Evolutionary conservation across 257 asterid species (phyloP), one percentile per base, ranked within the genome.

Genomic region (Nicotiana noctiflora): DNA sequence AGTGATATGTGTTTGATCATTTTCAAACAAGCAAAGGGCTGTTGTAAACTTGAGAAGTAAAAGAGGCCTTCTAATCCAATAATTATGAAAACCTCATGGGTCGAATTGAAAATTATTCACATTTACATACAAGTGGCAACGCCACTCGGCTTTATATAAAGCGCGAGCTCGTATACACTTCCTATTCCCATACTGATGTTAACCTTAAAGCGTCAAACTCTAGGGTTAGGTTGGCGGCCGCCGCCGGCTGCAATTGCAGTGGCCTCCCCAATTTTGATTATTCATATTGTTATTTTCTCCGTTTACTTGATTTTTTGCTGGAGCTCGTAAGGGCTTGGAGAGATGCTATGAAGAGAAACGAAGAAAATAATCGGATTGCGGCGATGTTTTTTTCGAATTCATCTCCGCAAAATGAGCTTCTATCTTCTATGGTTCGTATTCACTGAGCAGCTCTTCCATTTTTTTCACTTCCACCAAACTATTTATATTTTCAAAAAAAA

Each of bases 351-450:
- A 79, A 19, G 82, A 79, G 63, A 15, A 62, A 25, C 75, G 76
- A 79, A 62, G 76, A 62, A 40, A 64, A 27, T 64, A 15, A 21
- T 79, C n/a, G 17, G 75, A 79, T 79, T 64, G 53, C 76, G 19
- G 60, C 4, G 61, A 49, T 68, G 11, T 4, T 32, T 65, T 32
- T 67, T n/a, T 23, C 12, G n/a, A 57, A 57, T 93, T 93, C 86
- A 87, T 87, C 88, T 70, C 80, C 29, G 91, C 90, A 84, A 85
- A 32, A 81, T 93, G 98, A 92, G 66, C 67, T 46, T 21, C 31
- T 14, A 72, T 40, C 75, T 52, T 74, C 17, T 14, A 80, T 87
- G 97, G 98, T 93, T 93, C 98, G 98, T 93, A 92, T 93, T 93
- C 98, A 29, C 96, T 86, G 96, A 93, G 97, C 97, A 70, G 25